Percentiles rank a stretch among this genome's conserved stretches.
phyloP scores from a whole-genome alignment of 768 basidiomycete species.

The Tylopilus plumbeoviolaceoides region DNA sequence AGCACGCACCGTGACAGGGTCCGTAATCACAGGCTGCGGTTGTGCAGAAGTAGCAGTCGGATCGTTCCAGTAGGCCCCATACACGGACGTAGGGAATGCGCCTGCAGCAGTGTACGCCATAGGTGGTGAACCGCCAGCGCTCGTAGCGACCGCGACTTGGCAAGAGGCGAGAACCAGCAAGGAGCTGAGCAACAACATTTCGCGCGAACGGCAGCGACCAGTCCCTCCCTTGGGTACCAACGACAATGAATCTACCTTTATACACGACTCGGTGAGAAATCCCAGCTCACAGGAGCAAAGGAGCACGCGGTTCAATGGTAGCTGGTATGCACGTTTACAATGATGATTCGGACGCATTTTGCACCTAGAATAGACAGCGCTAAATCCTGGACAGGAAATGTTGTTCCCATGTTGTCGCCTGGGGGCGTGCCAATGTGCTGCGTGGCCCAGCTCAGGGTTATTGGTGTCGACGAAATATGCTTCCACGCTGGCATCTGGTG shows the following conservation, averaged over 20 bases:
- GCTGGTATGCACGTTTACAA: conserved; percentile 3
- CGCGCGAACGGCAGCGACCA: no score
- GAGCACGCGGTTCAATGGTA: neutral
- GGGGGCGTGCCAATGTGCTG: no score
- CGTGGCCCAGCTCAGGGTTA: no score
- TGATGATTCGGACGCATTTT: no score
- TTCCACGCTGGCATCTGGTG: no score
- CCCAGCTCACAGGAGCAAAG: neutral
- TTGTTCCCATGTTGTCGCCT: no score
- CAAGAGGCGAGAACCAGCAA: neutral
- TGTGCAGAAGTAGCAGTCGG: conserved; percentile 68
- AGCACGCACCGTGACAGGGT: conserved; percentile 52
- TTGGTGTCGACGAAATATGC: no score
- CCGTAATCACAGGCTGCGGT: conserved; percentile 66
- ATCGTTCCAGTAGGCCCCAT: conserved; percentile 34
- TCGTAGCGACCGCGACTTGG: neutral
- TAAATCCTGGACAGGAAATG: no score
- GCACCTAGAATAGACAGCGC: no score
- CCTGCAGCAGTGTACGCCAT: conserved; percentile 55
- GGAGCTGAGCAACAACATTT: no score
- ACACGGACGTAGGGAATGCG: conserved; percentile 56
- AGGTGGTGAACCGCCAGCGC: neutral
- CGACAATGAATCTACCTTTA: neutral
- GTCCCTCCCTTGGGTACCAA: no score
- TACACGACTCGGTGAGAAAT: conserved; percentile 3